Conservation (phyloP, 2,329 filamentous ascomycete species). For the Phyllosticta capitalensis region DNA sequence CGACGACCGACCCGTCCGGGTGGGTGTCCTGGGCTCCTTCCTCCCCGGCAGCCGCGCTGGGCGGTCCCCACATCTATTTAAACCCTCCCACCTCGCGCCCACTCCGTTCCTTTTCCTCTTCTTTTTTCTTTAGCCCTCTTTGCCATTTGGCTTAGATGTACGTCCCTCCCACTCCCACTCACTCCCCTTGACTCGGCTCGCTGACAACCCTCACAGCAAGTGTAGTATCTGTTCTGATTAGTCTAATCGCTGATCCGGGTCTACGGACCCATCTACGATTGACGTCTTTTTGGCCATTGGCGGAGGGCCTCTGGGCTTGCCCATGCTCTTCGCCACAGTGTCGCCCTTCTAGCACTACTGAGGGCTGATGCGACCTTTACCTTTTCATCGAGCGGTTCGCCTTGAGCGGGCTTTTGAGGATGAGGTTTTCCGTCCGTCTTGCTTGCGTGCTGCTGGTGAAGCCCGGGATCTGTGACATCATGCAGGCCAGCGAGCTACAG, state of each 20-base stretch:
- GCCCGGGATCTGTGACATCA: too few relatives aligned
- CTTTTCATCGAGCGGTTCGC: not conserved
- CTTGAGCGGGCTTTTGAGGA: not conserved
- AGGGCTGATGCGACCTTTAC: not conserved
- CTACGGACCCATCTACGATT: not conserved
- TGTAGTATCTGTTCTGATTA: not conserved
- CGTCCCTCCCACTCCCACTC: not conserved
- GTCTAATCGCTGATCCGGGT: not conserved
- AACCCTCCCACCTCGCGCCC: too few relatives aligned
- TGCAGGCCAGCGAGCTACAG: too few relatives aligned
- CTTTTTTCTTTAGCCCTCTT: too few relatives aligned
- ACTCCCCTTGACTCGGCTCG: not conserved
- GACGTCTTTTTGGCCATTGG: not conserved
- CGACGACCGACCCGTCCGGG: too few relatives aligned
- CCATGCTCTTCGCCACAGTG: not conserved
- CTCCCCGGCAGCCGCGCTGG: too few relatives aligned
- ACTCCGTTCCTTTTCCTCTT: too few relatives aligned
- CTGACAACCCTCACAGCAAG: not conserved
- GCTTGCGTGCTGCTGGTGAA: not conserved
- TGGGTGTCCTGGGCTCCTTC: too few relatives aligned
- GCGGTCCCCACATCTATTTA: too few relatives aligned
- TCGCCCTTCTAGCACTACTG: not conserved
- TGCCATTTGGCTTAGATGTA: not conserved
- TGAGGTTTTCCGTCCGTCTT: not conserved
- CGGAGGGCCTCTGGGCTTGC: not conserved